A percentile compares a stretch with the other conserved stretches of the same genome.
Conservation (phyloP, 352 stramenopile genomes). For the Phytopythium cucurbitacearum region DNA sequence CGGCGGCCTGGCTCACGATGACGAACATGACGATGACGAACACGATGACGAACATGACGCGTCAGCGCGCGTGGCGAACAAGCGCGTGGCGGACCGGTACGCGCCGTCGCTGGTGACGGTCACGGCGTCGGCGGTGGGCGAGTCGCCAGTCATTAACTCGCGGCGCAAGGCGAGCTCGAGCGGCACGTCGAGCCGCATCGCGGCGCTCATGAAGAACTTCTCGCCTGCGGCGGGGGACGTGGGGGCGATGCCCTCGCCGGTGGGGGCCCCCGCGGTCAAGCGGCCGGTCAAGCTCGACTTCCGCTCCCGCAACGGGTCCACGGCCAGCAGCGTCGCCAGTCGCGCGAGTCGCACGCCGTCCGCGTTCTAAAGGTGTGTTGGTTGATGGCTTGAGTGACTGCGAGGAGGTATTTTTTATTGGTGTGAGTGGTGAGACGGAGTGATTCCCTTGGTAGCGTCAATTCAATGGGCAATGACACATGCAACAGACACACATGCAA, state of each 20-base stretch:
- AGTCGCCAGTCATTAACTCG: conserved; percentile 6
- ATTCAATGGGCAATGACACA: too few species aligned
- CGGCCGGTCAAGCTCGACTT: conserved; percentile 34
- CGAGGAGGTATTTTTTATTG: too few species aligned
- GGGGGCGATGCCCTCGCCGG: conserved; percentile 10
- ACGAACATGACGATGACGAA: conserved; percentile 8
- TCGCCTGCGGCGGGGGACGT: conserved; percentile 23
- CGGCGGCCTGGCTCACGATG: conserved; percentile 2
- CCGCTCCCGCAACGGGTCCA: conserved; percentile 29
- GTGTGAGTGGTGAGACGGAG: too few species aligned
- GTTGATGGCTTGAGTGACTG: too few species aligned
- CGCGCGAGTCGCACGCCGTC: conserved; percentile 3
- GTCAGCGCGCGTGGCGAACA: conserved; percentile 7
- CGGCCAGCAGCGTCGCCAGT: conserved; percentile 16
- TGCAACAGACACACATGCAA: background rate
- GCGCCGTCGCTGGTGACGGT: conserved; percentile 30
- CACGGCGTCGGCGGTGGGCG: conserved; percentile 7
- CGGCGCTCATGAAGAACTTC: conserved; percentile 74
- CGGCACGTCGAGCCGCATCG: conserved; percentile 42
- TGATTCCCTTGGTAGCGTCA: too few species aligned
- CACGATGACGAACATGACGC: conserved; percentile 18
- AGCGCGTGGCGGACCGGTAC: conserved; percentile 48
- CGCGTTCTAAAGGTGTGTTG: background rate
- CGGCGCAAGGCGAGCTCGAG: conserved; percentile 1
- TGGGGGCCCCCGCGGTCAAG: conserved; percentile 20